These are phyloP conservation scores for Rhizophora mangle DNA, from an alignment of 345 rosid genomes.

Conservation along the genomic window DNA sequence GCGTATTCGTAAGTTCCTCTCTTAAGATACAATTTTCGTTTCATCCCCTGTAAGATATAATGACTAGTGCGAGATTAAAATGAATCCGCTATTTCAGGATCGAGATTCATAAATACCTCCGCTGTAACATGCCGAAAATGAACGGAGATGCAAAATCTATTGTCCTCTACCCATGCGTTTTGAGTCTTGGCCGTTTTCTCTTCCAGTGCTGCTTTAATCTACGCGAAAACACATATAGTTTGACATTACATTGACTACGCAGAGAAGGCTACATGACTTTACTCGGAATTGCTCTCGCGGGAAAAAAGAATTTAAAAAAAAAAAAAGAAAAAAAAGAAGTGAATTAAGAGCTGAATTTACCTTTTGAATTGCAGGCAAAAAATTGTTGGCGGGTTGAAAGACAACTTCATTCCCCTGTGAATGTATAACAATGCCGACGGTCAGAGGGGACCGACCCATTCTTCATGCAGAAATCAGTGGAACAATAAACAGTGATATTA, in stretches of 20 bases:
- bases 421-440: too few species aligned
- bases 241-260: background rate
- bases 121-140: conserved; percentile 45
- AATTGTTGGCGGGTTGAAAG: conserved; percentile 51
- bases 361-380: conserved; percentile 44
- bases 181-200: conserved; percentile 22
- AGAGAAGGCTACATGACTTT: background rate
- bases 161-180: conserved; percentile 48
- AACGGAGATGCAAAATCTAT: conserved; percentile 49
- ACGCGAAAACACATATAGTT: background rate
- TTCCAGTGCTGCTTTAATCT: conserved; percentile 34
- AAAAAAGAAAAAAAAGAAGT: background rate
- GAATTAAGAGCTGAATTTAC: conserved; percentile 10
- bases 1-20: background rate
- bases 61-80: too few species aligned
- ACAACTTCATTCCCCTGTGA: conserved; percentile 36
- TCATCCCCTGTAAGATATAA: too few species aligned
- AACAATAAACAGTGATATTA: too few species aligned
- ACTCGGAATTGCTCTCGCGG: background rate
- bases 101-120: conserved; percentile 25
- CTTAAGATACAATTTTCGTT: too few species aligned
- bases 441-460: too few species aligned
- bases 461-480: too few species aligned
- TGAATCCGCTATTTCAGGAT: too few species aligned
- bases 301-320: background rate